phyloP scores from a whole-genome alignment of 208 protist species.

The Leishmania turanica region DNA sequence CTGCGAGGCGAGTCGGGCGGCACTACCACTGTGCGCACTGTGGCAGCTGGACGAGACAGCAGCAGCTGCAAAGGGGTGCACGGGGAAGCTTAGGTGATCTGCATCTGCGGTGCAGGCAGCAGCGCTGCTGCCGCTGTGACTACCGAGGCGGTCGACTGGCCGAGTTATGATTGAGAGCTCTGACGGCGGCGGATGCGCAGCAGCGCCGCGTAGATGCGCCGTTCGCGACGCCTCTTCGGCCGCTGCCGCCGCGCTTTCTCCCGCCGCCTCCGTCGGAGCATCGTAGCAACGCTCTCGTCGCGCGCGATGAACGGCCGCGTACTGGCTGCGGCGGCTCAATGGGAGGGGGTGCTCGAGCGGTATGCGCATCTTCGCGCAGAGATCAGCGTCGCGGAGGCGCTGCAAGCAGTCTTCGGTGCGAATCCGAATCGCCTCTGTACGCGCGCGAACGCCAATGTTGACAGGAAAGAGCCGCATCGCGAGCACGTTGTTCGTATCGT shows the following conservation, averaged over 20 bases:
- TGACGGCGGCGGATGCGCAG: slow-evolving; percentile 59
- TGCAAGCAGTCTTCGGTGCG: slow-evolving; percentile 63
- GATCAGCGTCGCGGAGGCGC: slow-evolving; percentile 55
- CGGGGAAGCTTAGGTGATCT: slow-evolving; percentile 11
- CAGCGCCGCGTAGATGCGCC: slow-evolving; percentile 44
- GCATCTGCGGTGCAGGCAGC: not conserved
- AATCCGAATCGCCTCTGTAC: slow-evolving; percentile 55
- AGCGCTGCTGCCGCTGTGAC: not conserved
- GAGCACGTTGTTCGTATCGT: slow-evolving; percentile 70
- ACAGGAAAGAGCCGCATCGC: slow-evolving; percentile 67
- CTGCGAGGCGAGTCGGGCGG: not conserved
- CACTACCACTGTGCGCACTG: not conserved
- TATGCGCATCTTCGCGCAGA: slow-evolving; percentile 37
- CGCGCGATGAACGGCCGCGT: not conserved
- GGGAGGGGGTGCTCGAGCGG: slow-evolving; percentile 60
- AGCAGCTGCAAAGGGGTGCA: slow-evolving; percentile 15
- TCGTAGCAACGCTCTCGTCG: not conserved
- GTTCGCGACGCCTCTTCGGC: not conserved
- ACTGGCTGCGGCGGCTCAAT: slow-evolving; percentile 22
- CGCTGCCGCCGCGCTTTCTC: not conserved
- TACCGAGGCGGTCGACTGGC: slow-evolving; percentile 28
- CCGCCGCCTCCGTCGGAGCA: not conserved
- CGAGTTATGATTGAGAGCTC: slow-evolving; percentile 79
- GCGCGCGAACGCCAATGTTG: slow-evolving; percentile 55
- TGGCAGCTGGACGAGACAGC: not conserved